Base-by-base conservation (phyloP, 2,329 filamentous ascomycete species). In the Chalara sp. region DNA sequence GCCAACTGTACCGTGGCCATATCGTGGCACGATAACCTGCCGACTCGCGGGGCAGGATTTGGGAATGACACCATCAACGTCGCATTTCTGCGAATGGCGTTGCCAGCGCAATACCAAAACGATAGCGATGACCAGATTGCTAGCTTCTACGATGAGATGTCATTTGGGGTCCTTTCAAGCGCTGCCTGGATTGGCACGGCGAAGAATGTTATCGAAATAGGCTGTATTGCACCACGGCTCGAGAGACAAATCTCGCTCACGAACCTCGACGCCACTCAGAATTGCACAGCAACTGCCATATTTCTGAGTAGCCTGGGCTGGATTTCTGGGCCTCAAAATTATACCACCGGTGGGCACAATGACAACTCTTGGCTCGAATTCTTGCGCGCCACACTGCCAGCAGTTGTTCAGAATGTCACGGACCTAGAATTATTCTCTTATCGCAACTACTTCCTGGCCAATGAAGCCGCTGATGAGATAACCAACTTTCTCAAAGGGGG, bases 351-450 rank as follows among this genome's bases (percentile, higher is more conserved):
- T 33, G 47, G 43, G 39, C 50, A 41, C 2, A 53, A 53, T 40
- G 44, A 53, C 21, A 53, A 37, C 31, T 47, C 44, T 29, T 53
- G 51, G 51, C 43, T 53, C 7, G 47, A 49, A 39, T 53, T 53
- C 37, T 32, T 53, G 6, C 21, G 44, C 10, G 51, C 51, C 35
- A 28, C 51, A 4, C 44, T 53, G 11, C 51, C 43, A 40, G 11
- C 10, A 21, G 31, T 31, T 6, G n/a, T 37, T 30, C 39, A 44
- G 12, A 53, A 50, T 32, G 6, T 49, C 12, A 53, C 51, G 4
- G 47, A 53, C 30, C 51, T 53, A 6, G 51, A 53, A 32, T 47
- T 53, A 29, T 13, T 53, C 21, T 47, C 50, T 33, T 53, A 53
- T 47, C 51, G 51, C n/a, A 53, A 53, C 28, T 53, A 33, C 44